Evolutionary conservation across 768 basidiomycete species (phyloP), one percentile per base, ranked within the genome.

Genomic region (Ramaria sp.): DNA sequence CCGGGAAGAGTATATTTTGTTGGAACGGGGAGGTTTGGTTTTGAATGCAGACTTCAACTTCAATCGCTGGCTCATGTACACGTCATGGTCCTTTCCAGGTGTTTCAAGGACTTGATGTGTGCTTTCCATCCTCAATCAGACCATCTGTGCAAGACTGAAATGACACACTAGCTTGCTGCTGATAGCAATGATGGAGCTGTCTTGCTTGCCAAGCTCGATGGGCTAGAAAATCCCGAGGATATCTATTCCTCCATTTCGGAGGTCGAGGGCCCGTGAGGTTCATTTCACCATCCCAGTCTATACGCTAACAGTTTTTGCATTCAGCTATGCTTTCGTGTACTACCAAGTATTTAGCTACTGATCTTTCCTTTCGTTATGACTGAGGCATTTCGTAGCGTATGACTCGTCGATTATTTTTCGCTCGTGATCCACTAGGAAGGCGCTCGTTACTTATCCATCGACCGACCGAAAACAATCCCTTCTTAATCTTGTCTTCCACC

Each of bases 181-280:
- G 58, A 77, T 1, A 84, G 90, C 58, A 92, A 92, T 60, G 91
- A 92, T 57, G 87, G 88, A 0, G 69, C 70, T 38, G 78, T 75
- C 58, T 67, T 81, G 0, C 73, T 78, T 48, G 60, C 65, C 7
- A 56, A 52, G 18, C 57, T 79, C 28, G 61, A 52, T 25, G 41
- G 27, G 0, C 47, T 59, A 3, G 52, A 58, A 7, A 63, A 62
- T 0, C 47, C 65, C 2, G 72, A 73, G 36, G 69, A 74, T n/a
- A 66, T 91, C 28, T 64, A 71, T 24, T 64, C 70, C 45, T 61
- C 81, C 0, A 71, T 93, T 39, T 78, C 76, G 22, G 65, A 59
- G 25, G 71, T 92, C 15, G 90, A 94, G 63, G 91, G 91, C 52
- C 91, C 91, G 81, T 93, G 69, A 71, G 88, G 71, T 36, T 57